Conservation (phyloP, 2,329 filamentous ascomycete genomes). For the Diaporthe sp. region DNA sequence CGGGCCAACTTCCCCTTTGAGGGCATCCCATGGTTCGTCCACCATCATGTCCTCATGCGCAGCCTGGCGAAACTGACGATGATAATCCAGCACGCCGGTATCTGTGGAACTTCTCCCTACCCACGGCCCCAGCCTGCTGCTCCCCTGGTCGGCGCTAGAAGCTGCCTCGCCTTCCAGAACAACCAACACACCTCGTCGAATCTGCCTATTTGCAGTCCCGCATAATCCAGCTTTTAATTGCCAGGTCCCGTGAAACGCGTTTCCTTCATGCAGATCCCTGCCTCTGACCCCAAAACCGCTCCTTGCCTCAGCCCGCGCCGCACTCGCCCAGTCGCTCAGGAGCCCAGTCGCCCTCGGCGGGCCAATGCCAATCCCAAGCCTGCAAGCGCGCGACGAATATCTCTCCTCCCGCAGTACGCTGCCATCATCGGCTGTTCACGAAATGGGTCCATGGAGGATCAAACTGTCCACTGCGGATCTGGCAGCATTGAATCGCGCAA, state of each 20-base stretch:
- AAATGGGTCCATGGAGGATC: slow-evolving; percentile 28
- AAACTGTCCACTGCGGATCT: slow-evolving; percentile 39
- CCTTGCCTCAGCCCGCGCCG: slow-evolving; percentile 44
- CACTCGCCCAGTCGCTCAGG: slow-evolving; percentile 29
- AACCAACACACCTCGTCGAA: slow-evolving; percentile 48
- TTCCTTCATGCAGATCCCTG: slow-evolving; percentile 61
- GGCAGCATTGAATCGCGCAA: slow-evolving; percentile 57
- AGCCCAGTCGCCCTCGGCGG: slow-evolving; percentile 2
- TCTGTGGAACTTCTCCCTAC: slow-evolving; percentile 20
- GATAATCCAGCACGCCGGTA: slow-evolving; percentile 28
- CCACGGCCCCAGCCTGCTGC: slow-evolving; percentile 11
- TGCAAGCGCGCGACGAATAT: background rate
- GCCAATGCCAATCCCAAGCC: slow-evolving; percentile 19
- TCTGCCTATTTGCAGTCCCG: slow-evolving; percentile 49
- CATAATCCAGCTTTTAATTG: slow-evolving; percentile 65
- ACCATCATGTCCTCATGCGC: slow-evolving; percentile 15
- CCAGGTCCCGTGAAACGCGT: slow-evolving; percentile 60
- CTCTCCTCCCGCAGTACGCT: slow-evolving; percentile 2
- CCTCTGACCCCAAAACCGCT: slow-evolving; percentile 42
- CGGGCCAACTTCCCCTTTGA: slow-evolving; percentile 31
- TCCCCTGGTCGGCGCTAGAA: slow-evolving; percentile 51
- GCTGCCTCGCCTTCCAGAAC: slow-evolving; percentile 55
- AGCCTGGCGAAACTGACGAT: slow-evolving; percentile 14
- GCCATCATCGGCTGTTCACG: slow-evolving; percentile 26
- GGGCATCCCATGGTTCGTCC: slow-evolving; percentile 28